Conservation (phyloP, 805 yeast species). For the Zygosaccharomyces bailii region DNA sequence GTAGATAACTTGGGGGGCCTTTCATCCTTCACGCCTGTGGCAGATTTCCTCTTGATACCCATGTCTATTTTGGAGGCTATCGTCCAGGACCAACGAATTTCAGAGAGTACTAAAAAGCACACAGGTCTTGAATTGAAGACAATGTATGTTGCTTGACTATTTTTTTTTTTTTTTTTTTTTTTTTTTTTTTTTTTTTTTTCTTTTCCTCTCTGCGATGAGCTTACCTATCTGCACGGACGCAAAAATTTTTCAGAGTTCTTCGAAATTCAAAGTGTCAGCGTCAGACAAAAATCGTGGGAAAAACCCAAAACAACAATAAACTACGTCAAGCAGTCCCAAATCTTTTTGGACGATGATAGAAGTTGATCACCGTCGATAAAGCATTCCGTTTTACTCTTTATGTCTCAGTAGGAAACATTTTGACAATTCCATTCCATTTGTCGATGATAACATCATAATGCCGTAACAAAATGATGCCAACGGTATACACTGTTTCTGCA, state of each 20-base stretch:
- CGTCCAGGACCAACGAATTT: not conserved
- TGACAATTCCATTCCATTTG: too few species aligned
- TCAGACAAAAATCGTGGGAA: not conserved
- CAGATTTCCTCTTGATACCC: conserved; percentile 19
- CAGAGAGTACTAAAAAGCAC: not conserved
- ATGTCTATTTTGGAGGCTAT: conserved; percentile 4
- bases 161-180: not conserved
- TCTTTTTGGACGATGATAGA: too few species aligned
- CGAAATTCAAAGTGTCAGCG: conserved; percentile 2
- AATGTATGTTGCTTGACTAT: too few species aligned
- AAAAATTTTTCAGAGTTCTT: conserved; percentile 11
- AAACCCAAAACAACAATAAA: not conserved
- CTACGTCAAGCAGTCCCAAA: too few species aligned
- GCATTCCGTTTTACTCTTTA: too few species aligned
- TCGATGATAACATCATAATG: too few species aligned
- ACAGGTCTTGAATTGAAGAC: not conserved
- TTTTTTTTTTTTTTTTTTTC: not conserved
- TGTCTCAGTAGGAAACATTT: too few species aligned
- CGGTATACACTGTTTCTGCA: too few species aligned
- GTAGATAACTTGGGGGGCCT: conserved; percentile 33
- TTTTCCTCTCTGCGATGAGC: conserved; percentile 11
- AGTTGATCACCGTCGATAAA: too few species aligned
- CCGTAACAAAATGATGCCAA: too few species aligned
- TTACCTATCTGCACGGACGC: conserved; percentile 1
- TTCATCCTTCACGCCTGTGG: conserved; percentile 14